Base-by-base conservation (phyloP, 139 green algal species). In the Chlamydomonas sp. region DNA sequence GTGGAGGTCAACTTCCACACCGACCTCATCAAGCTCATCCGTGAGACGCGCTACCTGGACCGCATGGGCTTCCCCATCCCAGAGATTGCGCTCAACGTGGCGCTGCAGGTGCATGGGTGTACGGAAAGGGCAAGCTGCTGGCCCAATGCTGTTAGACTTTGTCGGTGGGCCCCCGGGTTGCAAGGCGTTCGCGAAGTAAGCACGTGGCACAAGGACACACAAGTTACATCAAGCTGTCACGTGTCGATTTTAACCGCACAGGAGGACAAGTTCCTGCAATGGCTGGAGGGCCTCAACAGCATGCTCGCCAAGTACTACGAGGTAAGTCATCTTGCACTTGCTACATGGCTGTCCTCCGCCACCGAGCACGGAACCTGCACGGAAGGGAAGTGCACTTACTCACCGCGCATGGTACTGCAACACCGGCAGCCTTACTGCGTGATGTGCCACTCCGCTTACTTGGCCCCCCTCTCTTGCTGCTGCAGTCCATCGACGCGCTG, bases 11-110 rank as follows among this genome's bases (percentile, higher is more conserved):
- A 98, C 92, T 98, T 98, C 85, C 89, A 95, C 61, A 72, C 88
- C 5, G 92, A 96, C 81, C 92, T 98, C 74, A 90, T 90, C 15
- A 83, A 89, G 62, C 79, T 98, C 16, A 98, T 98, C 60, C 82
- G 92, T 1, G 97, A 99, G 92, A 96, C 96, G 5, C 91, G 93
- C 49, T 97, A 97, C 91, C 89, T 99, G 84, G 96, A 98, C 90
- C 92, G 95, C 78, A 96, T 98, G 92, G 95, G 95, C n/a, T 98
- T 98, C 86, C 77, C 85, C 10, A 95, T 99, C 80, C 96, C 96
- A 12, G 95, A 97, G 85, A 93, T 95, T 20, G 95, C 96, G 1
- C 92, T 98, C 16, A 98, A 97, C 82, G 91, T 97, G 17, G 94
- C 95, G 10, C 92, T 99, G 86, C 95, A 97, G 31, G 31, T 49